Conservation (phyloP, 306 rosid genomes). For the Acacia confusa region DNA sequence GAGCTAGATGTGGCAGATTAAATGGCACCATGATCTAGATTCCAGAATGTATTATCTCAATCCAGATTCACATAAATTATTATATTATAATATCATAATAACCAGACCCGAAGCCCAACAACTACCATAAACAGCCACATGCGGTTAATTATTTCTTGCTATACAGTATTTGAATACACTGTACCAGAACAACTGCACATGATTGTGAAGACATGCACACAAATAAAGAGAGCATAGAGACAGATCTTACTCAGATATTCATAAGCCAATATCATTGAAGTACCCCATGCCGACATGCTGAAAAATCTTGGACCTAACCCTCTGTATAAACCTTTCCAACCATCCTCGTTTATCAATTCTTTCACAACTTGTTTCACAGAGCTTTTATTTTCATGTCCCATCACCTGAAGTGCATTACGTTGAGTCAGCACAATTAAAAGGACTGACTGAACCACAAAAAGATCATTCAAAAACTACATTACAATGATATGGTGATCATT, state of each 20-base stretch:
- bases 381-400: conserved; percentile 62
- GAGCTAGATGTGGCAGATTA: background rate
- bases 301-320: conserved; percentile 94
- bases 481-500: background rate
- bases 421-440: conserved; percentile 24
- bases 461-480: background rate
- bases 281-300: conserved; percentile 97
- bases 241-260: conserved; percentile 79
- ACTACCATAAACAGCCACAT: background rate
- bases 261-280: conserved; percentile 87
- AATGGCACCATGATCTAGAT: background rate
- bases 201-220: conserved; percentile 10
- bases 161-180: conserved; percentile 16
- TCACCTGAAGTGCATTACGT: conserved; percentile 56
- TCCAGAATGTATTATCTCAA: background rate
- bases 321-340: conserved; percentile 90
- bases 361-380: conserved; percentile 75
- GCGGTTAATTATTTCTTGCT: background rate
- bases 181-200: conserved; percentile 14
- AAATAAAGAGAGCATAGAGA: conserved; percentile 7
- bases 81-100: conserved; percentile 7
- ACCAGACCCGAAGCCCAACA: background rate
- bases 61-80: background rate
- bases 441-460: conserved; percentile 11
- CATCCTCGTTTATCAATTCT: conserved; percentile 74